Percentiles rank a stretch among this genome's conserved stretches.
Conservation (phyloP, 805 yeast species). For the Metschnikowia orientalis region DNA sequence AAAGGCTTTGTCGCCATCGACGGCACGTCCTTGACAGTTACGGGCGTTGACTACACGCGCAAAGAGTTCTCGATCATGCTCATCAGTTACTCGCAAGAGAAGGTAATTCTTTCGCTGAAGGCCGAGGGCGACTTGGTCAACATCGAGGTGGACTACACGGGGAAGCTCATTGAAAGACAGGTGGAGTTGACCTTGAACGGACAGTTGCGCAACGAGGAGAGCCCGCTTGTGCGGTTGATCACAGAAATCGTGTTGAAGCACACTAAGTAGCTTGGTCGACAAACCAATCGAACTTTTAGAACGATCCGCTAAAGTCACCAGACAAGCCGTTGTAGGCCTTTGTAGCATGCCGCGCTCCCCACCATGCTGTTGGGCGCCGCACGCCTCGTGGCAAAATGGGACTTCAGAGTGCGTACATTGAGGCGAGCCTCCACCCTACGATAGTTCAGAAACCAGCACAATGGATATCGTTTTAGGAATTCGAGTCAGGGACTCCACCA, state of each 20-base stretch:
- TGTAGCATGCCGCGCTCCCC: constrained; percentile 1
- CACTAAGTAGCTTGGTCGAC: no score
- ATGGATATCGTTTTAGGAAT: constrained; percentile 94
- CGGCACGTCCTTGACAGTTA: constrained; percentile 89
- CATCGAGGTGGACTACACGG: constrained; percentile 92
- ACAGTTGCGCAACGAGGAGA: constrained; percentile 46
- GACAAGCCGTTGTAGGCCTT: no score
- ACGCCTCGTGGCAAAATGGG: constrained; percentile 15
- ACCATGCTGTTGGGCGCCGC: constrained; percentile 10
- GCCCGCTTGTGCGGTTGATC: constrained; percentile 49
- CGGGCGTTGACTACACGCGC: constrained; percentile 59
- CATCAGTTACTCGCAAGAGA: constrained; percentile 84
- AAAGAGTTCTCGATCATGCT: constrained; percentile 77
- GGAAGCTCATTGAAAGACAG: constrained; percentile 87
- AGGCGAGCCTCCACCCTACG: constrained; percentile 1
- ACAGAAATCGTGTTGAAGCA: constrained; percentile 25
- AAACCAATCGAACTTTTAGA: no score
- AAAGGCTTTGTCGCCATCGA: constrained; percentile 93
- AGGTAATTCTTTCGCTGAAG: constrained; percentile 70
- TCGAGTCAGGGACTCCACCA: constrained; percentile 71
- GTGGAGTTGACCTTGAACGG: constrained; percentile 53
- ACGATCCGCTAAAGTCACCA: no score
- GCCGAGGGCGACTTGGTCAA: constrained; percentile 64
- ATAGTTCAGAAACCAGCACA: constrained; percentile 4
- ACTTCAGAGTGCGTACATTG: not conserved